Percentiles rank a stretch among this genome's conserved stretches.
Evolutionary conservation across 768 basidiomycete genomes (phyloP).

Genomic region (Lenzites betulinus): DNA sequence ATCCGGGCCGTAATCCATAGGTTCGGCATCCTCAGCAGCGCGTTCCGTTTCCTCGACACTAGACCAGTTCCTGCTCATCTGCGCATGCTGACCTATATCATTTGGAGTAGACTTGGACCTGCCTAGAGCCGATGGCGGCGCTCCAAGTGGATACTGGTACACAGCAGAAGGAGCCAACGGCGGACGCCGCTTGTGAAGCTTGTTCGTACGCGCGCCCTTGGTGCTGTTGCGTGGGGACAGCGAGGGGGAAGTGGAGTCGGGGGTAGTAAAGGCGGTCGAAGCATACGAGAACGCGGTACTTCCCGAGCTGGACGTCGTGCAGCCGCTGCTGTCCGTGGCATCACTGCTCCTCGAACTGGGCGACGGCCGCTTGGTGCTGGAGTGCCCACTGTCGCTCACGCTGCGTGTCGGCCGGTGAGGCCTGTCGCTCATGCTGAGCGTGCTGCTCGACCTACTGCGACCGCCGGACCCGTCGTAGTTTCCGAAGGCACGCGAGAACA

Average conservation of each 20-base stretch:
- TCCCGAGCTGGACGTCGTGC: slow-evolving; percentile 13
- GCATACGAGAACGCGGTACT: slow-evolving; percentile 14
- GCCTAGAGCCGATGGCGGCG: slow-evolving; percentile 8
- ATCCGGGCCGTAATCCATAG: slow-evolving; percentile 9
- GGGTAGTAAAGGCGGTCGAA: slow-evolving; percentile 23
- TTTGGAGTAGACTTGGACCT: slow-evolving; percentile 21
- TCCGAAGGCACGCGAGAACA: slow-evolving; percentile 15
- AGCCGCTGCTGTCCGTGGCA: slow-evolving; percentile 16
- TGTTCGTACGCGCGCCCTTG: slow-evolving; percentile 13
- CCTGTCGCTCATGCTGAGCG: slow-evolving; percentile 10
- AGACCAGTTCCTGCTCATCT: slow-evolving; percentile 18
- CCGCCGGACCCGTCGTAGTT: slow-evolving; percentile 1
- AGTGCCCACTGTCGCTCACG: slow-evolving; percentile 15
- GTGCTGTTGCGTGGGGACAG: slow-evolving; percentile 18
- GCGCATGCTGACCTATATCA: slow-evolving; percentile 15
- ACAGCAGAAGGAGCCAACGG: slow-evolving; percentile 14
- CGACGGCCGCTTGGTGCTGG: background rate
- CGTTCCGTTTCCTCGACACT: slow-evolving; percentile 17
- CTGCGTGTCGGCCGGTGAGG: slow-evolving; percentile 17
- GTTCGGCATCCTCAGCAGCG: slow-evolving; percentile 14
- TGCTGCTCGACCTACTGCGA: slow-evolving; percentile 8
- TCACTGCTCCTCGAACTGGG: slow-evolving; percentile 17
- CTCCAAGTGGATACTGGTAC: slow-evolving; percentile 13
- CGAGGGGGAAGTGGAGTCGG: slow-evolving; percentile 17
- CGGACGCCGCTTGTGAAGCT: slow-evolving; percentile 25